Evolutionary conservation across 139 green algal species (phyloP), one percentile per base, ranked within the genome.

Genomic region (Trebouxia sp.): DNA sequence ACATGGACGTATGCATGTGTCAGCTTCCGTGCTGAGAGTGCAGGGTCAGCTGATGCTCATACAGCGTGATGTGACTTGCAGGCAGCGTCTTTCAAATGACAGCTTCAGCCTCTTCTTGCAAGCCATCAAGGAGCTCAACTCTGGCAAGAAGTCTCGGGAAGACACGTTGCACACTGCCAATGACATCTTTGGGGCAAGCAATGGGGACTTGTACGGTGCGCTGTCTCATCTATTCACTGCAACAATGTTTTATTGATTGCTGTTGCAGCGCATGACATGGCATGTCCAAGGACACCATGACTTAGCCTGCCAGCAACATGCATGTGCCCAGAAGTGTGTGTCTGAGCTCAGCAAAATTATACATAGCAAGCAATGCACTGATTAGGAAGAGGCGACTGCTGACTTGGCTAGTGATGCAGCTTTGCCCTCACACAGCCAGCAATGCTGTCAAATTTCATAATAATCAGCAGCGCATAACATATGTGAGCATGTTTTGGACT

Each of bases 61-160:
- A 28, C 26, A 28, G n/a, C n/a, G n/a, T n/a, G n/a, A n/a, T 48
- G 15, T 24, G 28, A 66, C 14, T 2, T 66, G 72, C 32, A 79
- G 91, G 66, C 82, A 84, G 22, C 86, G 90, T 6, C 83, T 97
- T 53, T 89, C 86, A 3, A 94, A 94, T 70, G 90, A 97, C 82
- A 83, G 93, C 53, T 97, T 97, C 88, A 89, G 76, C 20, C 79
- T 87, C 51, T 96, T 96, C 78, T 78, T 96, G 41, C 79, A 87
- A 56, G 86, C 89, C 42, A 94, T 92, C 84, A 94, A 96, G 83
- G 91, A 96, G 83, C 90, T 96, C 11, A 96, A 96, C 67, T 88
- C 88, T 5, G 90, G 91, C 20, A 83, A 89, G 43, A 84, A 91
- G 67, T 92, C 80, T 32, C 79, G 91, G 26, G 90, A 95, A 39